These are phyloP conservation scores for Nannizzia gypsea DNA, from an alignment of 2,329 filamentous ascomycete species.

Conservation along the genomic window DNA sequence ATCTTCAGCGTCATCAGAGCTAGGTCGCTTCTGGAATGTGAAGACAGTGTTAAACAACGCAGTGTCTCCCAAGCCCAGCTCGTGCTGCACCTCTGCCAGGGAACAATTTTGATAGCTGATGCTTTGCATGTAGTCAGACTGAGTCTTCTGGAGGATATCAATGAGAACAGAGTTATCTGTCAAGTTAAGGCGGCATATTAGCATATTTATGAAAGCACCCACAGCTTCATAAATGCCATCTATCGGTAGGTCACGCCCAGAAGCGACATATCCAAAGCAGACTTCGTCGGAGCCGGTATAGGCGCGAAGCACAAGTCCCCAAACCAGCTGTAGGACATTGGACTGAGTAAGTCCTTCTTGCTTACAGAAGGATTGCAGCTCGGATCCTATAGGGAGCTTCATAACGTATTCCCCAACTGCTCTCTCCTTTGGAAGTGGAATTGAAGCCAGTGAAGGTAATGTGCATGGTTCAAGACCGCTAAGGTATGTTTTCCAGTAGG, in stretches of 20 bases:
- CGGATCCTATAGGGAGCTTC: slow-evolving; percentile 9
- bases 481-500: slow-evolving; percentile 28
- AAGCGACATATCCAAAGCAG: slow-evolving; percentile 31
- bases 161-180: slow-evolving; percentile 25
- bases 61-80: slow-evolving; percentile 26
- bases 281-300: slow-evolving; percentile 30
- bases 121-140: slow-evolving; percentile 36
- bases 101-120: slow-evolving; percentile 42
- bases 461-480: slow-evolving; percentile 24
- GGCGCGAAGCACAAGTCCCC: slow-evolving; percentile 26
- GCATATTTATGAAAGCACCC: slow-evolving; percentile 43
- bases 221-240: slow-evolving; percentile 29
- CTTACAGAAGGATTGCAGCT: slow-evolving; percentile 12
- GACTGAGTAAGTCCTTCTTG: slow-evolving; percentile 15
- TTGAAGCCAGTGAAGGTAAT: slow-evolving; percentile 15
- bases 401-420: slow-evolving; percentile 7
- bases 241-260: slow-evolving; percentile 29
- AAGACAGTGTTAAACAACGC: slow-evolving; percentile 33
- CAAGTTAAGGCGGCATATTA: slow-evolving; percentile 39
- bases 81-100: slow-evolving; percentile 37
- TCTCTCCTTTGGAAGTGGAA: slow-evolving; percentile 5
- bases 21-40: slow-evolving; percentile 30
- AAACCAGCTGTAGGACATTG: slow-evolving; percentile 50
- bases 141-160: slow-evolving; percentile 34
- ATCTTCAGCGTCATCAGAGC: slow-evolving; percentile 17